phyloP scores from a whole-genome alignment of 2,329 filamentous ascomycete species.

The Fragosphaeria purpurea region DNA sequence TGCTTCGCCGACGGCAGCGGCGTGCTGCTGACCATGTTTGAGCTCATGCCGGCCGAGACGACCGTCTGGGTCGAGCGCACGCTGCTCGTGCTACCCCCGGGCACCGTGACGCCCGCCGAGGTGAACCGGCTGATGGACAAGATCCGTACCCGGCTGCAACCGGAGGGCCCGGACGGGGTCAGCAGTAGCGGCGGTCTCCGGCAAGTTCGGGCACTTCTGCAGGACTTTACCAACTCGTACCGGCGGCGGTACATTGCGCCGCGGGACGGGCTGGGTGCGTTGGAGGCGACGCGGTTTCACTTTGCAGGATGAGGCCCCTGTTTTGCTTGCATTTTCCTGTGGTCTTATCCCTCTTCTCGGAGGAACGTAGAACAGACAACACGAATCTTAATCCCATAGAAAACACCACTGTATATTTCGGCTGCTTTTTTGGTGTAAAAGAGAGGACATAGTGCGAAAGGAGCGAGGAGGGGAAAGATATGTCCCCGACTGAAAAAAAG shows the following conservation, averaged over 20 bases:
- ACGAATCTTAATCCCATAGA: too few species aligned
- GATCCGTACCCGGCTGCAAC: slow-evolving; percentile 56
- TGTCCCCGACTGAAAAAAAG: too few species aligned
- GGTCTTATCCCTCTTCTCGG: too few species aligned
- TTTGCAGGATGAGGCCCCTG: slow-evolving; percentile 45
- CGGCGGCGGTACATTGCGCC: slow-evolving; percentile 91
- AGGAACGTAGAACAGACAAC: too few species aligned
- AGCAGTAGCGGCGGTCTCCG: slow-evolving; percentile 55
- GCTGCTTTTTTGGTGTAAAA: too few species aligned
- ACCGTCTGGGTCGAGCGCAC: slow-evolving; percentile 76
- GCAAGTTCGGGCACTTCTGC: slow-evolving; percentile 74
- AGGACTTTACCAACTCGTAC: slow-evolving; percentile 96
- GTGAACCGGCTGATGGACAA: slow-evolving; percentile 70
- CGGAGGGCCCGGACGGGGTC: not conserved
- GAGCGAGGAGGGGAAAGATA: too few species aligned
- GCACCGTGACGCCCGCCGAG: slow-evolving; percentile 71
- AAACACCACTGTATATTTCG: too few species aligned
- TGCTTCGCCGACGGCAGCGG: slow-evolving; percentile 92
- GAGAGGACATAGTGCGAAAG: too few species aligned
- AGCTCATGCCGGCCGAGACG: slow-evolving; percentile 71
- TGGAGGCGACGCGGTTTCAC: slow-evolving; percentile 81
- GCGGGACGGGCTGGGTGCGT: slow-evolving; percentile 74
- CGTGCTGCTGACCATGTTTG: slow-evolving; percentile 81
- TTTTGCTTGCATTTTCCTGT: too few species aligned
- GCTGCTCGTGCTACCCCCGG: slow-evolving; percentile 70